phyloP scores from a whole-genome alignment of 169 alveolate species.

The Perkinsus chesapeaki region DNA sequence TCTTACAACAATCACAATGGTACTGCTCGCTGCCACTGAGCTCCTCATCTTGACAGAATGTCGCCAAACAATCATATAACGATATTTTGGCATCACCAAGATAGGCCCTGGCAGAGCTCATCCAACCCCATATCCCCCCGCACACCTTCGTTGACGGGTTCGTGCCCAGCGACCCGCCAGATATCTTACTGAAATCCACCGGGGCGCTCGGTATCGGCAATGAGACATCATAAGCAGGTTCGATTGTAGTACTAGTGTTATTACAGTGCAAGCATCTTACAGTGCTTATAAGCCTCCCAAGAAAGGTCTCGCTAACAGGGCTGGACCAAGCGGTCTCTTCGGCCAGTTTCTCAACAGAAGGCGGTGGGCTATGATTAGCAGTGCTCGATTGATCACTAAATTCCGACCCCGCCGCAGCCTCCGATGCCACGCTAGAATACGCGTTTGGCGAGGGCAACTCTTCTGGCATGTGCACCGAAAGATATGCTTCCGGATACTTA shows the following conservation, averaged over 20 bases:
- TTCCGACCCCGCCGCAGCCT: background rate
- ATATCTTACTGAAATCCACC: background rate
- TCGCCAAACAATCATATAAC: conserved; percentile 19
- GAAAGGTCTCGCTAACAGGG: conserved; percentile 16
- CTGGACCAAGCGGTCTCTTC: background rate
- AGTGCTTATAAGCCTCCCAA: background rate
- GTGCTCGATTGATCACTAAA: background rate
- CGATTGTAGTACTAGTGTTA: background rate
- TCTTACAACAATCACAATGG: conserved; percentile 23
- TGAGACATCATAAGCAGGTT: conserved; percentile 14
- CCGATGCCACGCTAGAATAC: background rate
- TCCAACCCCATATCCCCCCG: background rate
- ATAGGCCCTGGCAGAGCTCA: background rate
- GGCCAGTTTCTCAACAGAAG: background rate
- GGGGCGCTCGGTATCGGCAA: conserved; percentile 13
- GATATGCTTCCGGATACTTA: background rate
- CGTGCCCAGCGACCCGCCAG: background rate
- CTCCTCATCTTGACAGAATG: conserved; percentile 21
- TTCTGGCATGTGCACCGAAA: background rate
- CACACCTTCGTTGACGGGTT: background rate
- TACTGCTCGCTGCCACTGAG: conserved; percentile 10
- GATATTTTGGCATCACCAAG: background rate
- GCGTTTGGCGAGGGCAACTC: background rate
- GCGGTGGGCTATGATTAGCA: background rate
- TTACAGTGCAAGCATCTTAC: conserved; percentile 16